These are phyloP conservation scores for Talaromyces piceae DNA, from an alignment of 2,329 filamentous ascomycete genomes.

Conservation along the genomic window DNA sequence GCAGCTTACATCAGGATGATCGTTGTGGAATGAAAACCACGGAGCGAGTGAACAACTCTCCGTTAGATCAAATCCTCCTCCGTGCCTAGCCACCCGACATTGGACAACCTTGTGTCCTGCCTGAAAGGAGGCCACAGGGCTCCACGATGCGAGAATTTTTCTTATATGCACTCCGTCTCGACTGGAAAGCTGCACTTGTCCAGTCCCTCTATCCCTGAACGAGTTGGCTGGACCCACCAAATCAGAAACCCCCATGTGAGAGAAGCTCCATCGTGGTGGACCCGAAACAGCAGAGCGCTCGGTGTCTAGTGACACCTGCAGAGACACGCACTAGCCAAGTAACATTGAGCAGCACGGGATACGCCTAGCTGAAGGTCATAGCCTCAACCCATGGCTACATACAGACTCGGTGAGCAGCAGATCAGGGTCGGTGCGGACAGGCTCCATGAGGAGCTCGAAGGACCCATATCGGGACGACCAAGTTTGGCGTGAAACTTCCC, in stretches of 20 bases:
- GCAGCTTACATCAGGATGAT: conserved; percentile 54
- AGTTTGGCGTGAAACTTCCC: conserved; percentile 16
- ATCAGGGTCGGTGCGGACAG: conserved; percentile 49
- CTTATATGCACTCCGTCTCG: conserved; percentile 58
- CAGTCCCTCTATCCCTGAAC: conserved; percentile 50
- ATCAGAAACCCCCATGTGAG: conserved; percentile 45
- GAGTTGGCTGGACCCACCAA: conserved; percentile 47
- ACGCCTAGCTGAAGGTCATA: conserved; percentile 45
- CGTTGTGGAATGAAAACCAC: conserved; percentile 38
- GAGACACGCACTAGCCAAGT: conserved; percentile 40
- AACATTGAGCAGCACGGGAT: conserved; percentile 47
- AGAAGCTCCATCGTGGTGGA: conserved; percentile 39
- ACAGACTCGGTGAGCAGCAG: conserved; percentile 59
- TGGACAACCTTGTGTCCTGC: conserved; percentile 18
- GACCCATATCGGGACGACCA: neutral
- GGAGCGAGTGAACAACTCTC: neutral
- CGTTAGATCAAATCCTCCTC: neutral
- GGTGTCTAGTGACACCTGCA: conserved; percentile 41
- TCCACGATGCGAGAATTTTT: conserved; percentile 54
- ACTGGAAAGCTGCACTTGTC: conserved; percentile 49
- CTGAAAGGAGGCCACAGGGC: conserved; percentile 40
- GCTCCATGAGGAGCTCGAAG: conserved; percentile 18
- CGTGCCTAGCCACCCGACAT: too few relatives aligned
- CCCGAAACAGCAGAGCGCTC: conserved; percentile 41
- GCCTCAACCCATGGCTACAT: conserved; percentile 43